Evolutionary conservation across 805 yeast genomes (phyloP), one percentile per base, ranked within the genome.

Genomic region (Sugiyamaella boreocaroliniensis): DNA sequence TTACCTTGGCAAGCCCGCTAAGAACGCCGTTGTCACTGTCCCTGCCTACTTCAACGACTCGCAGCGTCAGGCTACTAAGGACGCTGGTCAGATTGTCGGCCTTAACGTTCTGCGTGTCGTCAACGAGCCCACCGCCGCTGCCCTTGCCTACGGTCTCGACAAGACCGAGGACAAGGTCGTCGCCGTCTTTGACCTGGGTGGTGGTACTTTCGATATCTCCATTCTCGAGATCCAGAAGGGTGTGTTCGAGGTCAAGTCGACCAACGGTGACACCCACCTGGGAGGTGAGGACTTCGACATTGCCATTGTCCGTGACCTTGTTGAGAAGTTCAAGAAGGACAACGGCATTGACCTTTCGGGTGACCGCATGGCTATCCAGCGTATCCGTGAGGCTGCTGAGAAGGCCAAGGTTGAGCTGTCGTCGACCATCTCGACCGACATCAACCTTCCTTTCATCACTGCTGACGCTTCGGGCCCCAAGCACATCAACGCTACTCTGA

Each of bases 91-190:
- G 62, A 90, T 89, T 80, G 95, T 97, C 55, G 97, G 97, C 68
- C 79, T 89, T 71, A 89, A 89, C 73, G 97, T 89, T 57, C 79
- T 87, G 72, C 84, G 97, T 77, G 89, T 89, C 71, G 89, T 90
- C 68, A 89, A 89, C 76, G 97, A 89, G 78, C 97, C 97, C 65
- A 89, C 97, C 63, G 97, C 97, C 61, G 97, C 97, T 68, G 97
- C 97, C 64, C 88, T 90, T 77, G 97, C 98, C 71, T 90, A 90
- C 82, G 98, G 98, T 68, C 78, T 90, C 0, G 60, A 76, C 76
- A 86, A 85, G 77, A 81, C 77, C 68, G 86, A 83, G 66, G 83
- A 79, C 63, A 84, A 83, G 75, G 85, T 86, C 58, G 95, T 89
- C 64, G 97, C 97, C 58, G 97, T 89, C 61, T 89, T 90, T 77